Evolutionary conservation across 305 asterid genomes (phyloP).

Genomic region (Solanum hybrid): DNA sequence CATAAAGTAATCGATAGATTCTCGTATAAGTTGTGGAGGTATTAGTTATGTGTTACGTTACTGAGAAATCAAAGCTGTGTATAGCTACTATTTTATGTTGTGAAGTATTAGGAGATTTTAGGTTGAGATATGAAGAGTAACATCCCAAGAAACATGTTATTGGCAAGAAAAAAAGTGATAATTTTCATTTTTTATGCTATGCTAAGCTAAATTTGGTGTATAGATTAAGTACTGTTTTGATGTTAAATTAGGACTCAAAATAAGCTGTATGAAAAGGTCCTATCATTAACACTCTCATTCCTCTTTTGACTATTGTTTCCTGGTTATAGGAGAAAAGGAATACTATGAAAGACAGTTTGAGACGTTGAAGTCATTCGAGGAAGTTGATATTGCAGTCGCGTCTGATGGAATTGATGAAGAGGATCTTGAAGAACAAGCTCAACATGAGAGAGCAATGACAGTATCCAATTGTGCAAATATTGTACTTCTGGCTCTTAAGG

Average conservation of each 20-base stretch:
- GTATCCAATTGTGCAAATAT: slow-evolving; percentile 68
- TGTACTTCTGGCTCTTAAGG: slow-evolving; percentile 63
- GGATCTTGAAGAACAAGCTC: slow-evolving; percentile 53
- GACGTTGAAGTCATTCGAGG: slow-evolving; percentile 67
- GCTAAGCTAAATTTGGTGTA: neutral
- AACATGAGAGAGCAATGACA: slow-evolving; percentile 79
- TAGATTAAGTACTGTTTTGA: neutral
- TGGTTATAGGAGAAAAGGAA: slow-evolving; percentile 52
- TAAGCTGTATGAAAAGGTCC: neutral
- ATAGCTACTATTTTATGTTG: neutral
- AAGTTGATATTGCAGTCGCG: slow-evolving; percentile 36
- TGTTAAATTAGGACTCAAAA: neutral
- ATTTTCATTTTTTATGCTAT: neutral
- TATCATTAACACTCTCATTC: neutral
- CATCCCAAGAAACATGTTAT: neutral
- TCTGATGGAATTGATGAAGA: slow-evolving; percentile 48
- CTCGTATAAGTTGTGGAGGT: neutral
- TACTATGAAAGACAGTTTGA: slow-evolving; percentile 68
- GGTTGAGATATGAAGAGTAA: neutral
- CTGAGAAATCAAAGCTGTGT: neutral
- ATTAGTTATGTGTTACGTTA: neutral
- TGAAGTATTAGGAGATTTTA: neutral
- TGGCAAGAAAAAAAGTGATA: neutral
- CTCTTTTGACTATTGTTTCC: neutral
- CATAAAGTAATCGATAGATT: neutral